phyloP scores from a whole-genome alignment of 768 basidiomycete species.

The Daedaleopsis nitida region DNA sequence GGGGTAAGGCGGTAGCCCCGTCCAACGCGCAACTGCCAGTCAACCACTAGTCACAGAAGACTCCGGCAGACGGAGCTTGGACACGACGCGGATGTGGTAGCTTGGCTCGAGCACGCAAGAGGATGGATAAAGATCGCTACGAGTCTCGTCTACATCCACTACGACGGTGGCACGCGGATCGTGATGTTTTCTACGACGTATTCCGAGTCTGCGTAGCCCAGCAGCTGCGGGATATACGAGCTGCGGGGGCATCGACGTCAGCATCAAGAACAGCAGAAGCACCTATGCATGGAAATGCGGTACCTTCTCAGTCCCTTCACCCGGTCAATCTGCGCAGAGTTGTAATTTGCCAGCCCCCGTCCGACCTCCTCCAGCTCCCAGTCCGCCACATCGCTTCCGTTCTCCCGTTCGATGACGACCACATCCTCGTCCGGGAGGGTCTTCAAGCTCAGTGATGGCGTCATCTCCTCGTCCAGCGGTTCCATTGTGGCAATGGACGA shows the following conservation, averaged over 20 bases:
- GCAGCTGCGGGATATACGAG: slow-evolving; percentile 71
- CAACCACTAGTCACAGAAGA: too few species aligned
- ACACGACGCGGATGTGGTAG: too few species aligned
- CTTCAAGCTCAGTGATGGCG: slow-evolving; percentile 22
- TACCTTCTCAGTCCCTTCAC: slow-evolving; percentile 93
- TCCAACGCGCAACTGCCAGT: too few species aligned
- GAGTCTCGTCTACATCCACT: slow-evolving; percentile 7
- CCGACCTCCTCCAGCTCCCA: slow-evolving; percentile 90
- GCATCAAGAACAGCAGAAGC: slow-evolving; percentile 8
- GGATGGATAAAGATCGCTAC: not conserved
- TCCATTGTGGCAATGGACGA: slow-evolving; percentile 38
- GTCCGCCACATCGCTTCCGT: slow-evolving; percentile 45
- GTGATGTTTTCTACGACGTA: slow-evolving; percentile 97
- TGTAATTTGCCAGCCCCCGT: slow-evolving; percentile 93
- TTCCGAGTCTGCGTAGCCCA: slow-evolving; percentile 96
- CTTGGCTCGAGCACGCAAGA: not conserved
- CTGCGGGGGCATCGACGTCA: slow-evolving; percentile 41
- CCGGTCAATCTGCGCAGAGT: slow-evolving; percentile 85
- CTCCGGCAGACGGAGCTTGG: too few species aligned
- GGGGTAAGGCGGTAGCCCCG: not conserved
- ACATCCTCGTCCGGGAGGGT: slow-evolving; percentile 31
- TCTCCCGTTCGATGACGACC: slow-evolving; percentile 23
- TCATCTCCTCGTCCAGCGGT: slow-evolving; percentile 24
- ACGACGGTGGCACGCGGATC: slow-evolving; percentile 58
- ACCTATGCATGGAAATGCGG: slow-evolving; percentile 24